Evolutionary conservation across 768 basidiomycete species (phyloP), one percentile per base, ranked within the genome.

Genomic region (Serendipita sp.): DNA sequence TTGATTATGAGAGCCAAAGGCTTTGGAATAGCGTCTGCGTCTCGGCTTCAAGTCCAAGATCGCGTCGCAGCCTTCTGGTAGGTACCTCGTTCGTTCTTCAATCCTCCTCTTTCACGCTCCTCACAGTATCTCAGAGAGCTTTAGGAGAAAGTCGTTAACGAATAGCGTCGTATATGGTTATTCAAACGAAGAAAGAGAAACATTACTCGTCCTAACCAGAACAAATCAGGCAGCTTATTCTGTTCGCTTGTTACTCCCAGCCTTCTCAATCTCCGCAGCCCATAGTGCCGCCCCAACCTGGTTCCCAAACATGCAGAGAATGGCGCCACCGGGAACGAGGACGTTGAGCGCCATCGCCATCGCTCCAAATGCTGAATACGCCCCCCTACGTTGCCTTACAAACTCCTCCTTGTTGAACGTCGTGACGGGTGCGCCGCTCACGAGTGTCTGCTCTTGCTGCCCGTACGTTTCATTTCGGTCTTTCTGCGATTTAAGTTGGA

Each of bases 281-380:
- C 84, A 88, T 5, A 88, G 72, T 9, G 86, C 86, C 0, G 84
- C 85, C 24, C 86, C 86, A 24, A 85, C 80, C 1, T 81, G 78
- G 22, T 79, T 81, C 0, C 83, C 83, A 69, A 85, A 79, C 43
- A 73, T 77, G 71, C 85, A 84, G 30, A 83, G 68, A 34, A 84
- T 77, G 3, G 82, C 81, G 38, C 78, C 74, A 22, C 84, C 69
- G 2, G 86, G 86, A 48, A 87, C 71, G 50, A 87, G 75, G 24
- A 58, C 53, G 67, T 80, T 81, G 62, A 87, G 73, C 3, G 78
- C 73, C 60, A 84, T 74, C 0, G 83, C 78, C n/a, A 75, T 73
- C 24, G 79, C 77, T 2, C 85, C 85, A 69, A 86, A 82, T 3
- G 81, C 83, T 44, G 83, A 82, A 70, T 88, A 88, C 38, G 80